Evolutionary conservation across 805 yeast genomes (phyloP).

Genomic region (Cephaloascus albidus): DNA sequence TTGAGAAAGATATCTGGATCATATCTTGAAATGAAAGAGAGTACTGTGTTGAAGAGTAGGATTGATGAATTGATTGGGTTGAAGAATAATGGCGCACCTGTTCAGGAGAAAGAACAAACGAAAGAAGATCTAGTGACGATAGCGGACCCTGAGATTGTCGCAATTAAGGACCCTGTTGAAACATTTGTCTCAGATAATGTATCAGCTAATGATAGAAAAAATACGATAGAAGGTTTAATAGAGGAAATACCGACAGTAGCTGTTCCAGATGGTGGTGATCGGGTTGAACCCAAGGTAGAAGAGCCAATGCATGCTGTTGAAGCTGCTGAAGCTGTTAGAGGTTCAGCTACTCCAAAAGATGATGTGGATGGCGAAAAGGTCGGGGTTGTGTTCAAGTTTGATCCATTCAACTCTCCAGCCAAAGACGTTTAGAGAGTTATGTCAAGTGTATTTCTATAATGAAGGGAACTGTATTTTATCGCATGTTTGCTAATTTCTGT

Average conservation of each 20-base stretch:
- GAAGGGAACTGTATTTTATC: too few relatives aligned
- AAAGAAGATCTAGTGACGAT: background rate
- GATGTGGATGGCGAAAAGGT: background rate
- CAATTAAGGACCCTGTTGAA: background rate
- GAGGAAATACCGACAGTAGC: too few relatives aligned
- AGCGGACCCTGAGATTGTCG: background rate
- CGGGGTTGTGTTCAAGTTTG: background rate
- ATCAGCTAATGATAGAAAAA: background rate
- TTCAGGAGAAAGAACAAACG: background rate
- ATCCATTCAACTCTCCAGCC: background rate
- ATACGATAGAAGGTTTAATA: background rate
- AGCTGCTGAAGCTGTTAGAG: background rate
- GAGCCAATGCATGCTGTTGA: background rate
- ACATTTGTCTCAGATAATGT: background rate
- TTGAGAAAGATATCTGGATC: constrained; percentile 41
- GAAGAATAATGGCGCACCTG: background rate
- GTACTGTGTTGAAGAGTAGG: background rate
- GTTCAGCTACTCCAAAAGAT: background rate
- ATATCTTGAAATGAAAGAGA: constrained; percentile 9
- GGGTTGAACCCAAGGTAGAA: background rate
- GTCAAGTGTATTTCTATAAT: too few relatives aligned
- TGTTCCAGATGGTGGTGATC: background rate
- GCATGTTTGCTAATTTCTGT: too few relatives aligned
- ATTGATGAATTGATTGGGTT: background rate
- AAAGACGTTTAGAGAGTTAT: too few relatives aligned